Percentiles rank a stretch among this genome's conserved stretches.
Conservation (phyloP, 1,139 yeast genomes). For the Magnusiomyces suaveolens region DNA sequence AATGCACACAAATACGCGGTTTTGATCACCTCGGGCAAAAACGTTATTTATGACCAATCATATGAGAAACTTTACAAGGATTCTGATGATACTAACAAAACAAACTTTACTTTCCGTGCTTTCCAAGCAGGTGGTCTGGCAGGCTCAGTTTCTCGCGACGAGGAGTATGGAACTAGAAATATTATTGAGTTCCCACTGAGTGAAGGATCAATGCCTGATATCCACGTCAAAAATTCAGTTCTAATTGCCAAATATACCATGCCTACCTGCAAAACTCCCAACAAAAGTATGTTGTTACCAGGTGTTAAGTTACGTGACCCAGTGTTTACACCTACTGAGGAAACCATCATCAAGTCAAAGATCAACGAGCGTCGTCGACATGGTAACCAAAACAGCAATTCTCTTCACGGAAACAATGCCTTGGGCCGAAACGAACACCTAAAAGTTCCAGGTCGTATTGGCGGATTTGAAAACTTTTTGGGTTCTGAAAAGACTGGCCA, state of each 20-base stretch:
- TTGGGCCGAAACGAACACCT: slow-evolving; percentile 27
- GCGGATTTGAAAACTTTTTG: slow-evolving; percentile 29
- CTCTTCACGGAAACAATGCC: slow-evolving; percentile 26
- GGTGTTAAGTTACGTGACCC: slow-evolving; percentile 61
- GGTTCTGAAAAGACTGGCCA: slow-evolving; percentile 8
- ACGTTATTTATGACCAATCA: slow-evolving; percentile 18
- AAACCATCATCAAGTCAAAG: slow-evolving; percentile 5
- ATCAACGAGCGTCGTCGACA: slow-evolving; percentile 15
- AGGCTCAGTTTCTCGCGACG: slow-evolving; percentile 47
- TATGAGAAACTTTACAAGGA: slow-evolving; percentile 27
- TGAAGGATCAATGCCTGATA: slow-evolving; percentile 43
- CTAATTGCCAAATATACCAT: slow-evolving; percentile 51
- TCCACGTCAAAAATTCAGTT: slow-evolving; percentile 44
- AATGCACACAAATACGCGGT: slow-evolving; percentile 38
- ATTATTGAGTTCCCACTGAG: slow-evolving; percentile 51
- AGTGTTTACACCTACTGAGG: slow-evolving; percentile 40
- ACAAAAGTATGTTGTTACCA: slow-evolving; percentile 73
- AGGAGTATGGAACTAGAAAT: slow-evolving; percentile 41
- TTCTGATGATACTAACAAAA: slow-evolving; percentile 25
- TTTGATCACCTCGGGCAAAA: slow-evolving; percentile 24
- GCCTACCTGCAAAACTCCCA: slow-evolving; percentile 33
- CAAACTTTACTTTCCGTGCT: slow-evolving; percentile 34
- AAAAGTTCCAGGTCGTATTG: slow-evolving; percentile 27
- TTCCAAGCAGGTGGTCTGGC: slow-evolving; percentile 48
- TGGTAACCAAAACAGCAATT: slow-evolving; percentile 25